phyloP scores from a whole-genome alignment of 1,139 yeast species.

The Fermentozyma sake region DNA sequence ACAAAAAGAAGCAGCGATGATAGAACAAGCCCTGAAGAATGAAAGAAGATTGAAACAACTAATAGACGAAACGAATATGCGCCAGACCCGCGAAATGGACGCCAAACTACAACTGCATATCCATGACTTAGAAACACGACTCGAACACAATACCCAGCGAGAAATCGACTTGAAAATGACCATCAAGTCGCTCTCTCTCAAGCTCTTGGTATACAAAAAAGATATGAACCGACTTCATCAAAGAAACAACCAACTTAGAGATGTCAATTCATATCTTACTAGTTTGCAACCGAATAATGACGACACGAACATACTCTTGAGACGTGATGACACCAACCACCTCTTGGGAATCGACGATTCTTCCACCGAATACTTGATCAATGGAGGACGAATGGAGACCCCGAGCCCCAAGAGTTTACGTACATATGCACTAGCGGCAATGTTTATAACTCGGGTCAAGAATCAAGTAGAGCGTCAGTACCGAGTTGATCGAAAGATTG shows the following conservation, averaged over 20 bases:
- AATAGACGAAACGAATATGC: too few species aligned
- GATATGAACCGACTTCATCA: constrained; percentile 7
- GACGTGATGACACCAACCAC: constrained; percentile 6
- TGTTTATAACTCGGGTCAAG: constrained; percentile 4
- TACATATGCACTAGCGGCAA: constrained; percentile 2
- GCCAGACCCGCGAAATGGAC: constrained; percentile 1
- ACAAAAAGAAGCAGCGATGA: constrained; percentile 8
- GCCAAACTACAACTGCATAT: constrained; percentile 1
- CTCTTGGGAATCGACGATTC: neutral
- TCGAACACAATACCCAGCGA: constrained; percentile 1
- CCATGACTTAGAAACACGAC: constrained; percentile 1
- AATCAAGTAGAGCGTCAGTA: constrained; percentile 1
- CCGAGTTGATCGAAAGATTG: constrained; percentile 1
- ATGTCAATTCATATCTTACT: constrained; percentile 4
- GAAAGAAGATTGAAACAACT: constrained; percentile 3
- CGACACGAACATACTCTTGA: constrained; percentile 1
- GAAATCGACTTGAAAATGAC: constrained; percentile 4
- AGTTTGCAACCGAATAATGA: neutral
- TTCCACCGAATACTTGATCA: constrained; percentile 7
- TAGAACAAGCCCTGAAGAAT: constrained; percentile 5
- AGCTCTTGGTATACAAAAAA: constrained; percentile 7
- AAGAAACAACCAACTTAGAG: constrained; percentile 6
- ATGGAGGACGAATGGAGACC: constrained; percentile 1
- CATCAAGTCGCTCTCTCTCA: constrained; percentile 6
- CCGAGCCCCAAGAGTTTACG: constrained; percentile 1